Base-by-base conservation (phyloP, 345 rosid species). In the Pelargonium nanum region DNA sequence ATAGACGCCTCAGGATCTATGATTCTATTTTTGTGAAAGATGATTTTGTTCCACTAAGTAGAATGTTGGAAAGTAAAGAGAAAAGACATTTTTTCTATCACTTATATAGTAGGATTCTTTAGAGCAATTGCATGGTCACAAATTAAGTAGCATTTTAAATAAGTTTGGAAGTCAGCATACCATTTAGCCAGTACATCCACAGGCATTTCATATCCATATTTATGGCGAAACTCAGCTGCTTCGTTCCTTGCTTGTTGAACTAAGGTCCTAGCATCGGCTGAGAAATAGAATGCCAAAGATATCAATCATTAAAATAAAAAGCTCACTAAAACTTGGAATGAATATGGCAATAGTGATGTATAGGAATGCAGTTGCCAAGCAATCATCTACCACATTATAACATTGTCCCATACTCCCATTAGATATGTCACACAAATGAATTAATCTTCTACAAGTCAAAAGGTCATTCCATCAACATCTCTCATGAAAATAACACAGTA, bases 191-290 rank as follows among this genome's bases (percentile, higher is more conserved):
- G 81, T 45, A 74, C 83, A 75, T 94, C 99, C 4, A 83, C 97
- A 55, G 97, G 99, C 96, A 94, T 90, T 74, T 94, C 99, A 24
- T 94, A 94, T 65, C 97, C 99, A 72, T 94, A 85, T 79, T 74
- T 88, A 70, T 81, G 83, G 55, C 96, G 88, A 75, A 90, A 94
- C 76, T 94, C 99, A 60, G 99, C 97, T 2, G 99, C 99, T 70
- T 94, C 93, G 82, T 94, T 90, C 69, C 99, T 81, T 44, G 99
- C 99, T 77, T 94, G 99, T 68, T 84, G 88, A 28, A 94, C 97
- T 73, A 94, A 85, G 19, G 97, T 86, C 85, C 97, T 90, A 16
- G 99, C 85, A 94, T 90, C 99, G 77, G 99, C 99, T 89, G 82
- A 70, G 54, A 72, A 61, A 25, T 63, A 60, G 68, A 4, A 60